Conservation (phyloP, 768 basidiomycete species). For the Cantharellus cinnabarinus region DNA sequence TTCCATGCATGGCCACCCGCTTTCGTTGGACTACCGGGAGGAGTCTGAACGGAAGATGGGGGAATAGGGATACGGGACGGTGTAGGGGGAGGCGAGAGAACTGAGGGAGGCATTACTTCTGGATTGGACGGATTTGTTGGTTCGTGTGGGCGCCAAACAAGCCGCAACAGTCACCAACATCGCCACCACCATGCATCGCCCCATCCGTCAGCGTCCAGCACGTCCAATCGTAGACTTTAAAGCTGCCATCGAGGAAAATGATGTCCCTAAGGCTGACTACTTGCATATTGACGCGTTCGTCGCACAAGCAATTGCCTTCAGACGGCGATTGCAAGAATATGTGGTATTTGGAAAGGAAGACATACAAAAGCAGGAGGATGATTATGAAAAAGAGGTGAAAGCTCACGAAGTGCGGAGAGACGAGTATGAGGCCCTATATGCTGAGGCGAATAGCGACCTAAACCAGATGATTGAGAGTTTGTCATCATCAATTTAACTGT, state of each 20-base stretch:
- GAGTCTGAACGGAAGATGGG: neutral
- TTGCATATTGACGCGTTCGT: neutral
- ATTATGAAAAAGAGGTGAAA: neutral
- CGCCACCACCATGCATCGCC: neutral
- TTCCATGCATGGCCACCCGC: too few species aligned
- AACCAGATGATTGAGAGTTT: neutral
- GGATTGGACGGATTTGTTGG: neutral
- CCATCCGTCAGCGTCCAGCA: neutral
- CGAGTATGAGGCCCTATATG: neutral
- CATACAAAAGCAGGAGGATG: neutral
- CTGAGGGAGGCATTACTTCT: neutral
- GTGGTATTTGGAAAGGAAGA: conserved; percentile 1
- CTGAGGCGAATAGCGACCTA: neutral
- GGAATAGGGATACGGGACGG: neutral
- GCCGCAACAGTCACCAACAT: neutral
- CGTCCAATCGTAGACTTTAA: neutral
- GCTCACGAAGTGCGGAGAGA: neutral
- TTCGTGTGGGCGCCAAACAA: too few species aligned
- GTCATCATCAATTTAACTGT: neutral
- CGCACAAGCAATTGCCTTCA: neutral
- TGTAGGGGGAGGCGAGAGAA: neutral
- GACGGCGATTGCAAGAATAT: neutral
- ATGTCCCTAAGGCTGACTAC: neutral
- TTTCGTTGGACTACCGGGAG: neutral
- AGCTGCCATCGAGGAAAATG: neutral